These are phyloP conservation scores for Chlorella ohadii DNA, from an alignment of 139 green algal genomes.

Conservation along the genomic window DNA sequence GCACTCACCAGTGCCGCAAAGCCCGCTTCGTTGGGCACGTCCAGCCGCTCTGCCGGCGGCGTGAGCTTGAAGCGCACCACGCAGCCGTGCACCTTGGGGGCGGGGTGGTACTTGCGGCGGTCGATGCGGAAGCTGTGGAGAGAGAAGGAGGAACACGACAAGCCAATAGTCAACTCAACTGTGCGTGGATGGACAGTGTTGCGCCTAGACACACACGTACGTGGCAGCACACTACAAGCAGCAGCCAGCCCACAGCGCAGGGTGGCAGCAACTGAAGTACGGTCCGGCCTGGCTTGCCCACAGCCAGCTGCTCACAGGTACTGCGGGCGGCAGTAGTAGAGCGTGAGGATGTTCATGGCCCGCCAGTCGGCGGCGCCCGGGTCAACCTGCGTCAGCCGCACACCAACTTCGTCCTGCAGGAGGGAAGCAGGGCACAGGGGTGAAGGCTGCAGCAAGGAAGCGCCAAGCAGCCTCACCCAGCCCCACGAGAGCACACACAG, in stretches of 20 bases:
- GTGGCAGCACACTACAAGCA: no score
- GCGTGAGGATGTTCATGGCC: constrained; percentile 81
- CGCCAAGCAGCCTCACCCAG: no score
- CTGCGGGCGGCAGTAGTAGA: constrained; percentile 76
- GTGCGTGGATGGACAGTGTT: no score
- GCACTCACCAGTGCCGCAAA: constrained; percentile 42
- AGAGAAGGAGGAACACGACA: not conserved
- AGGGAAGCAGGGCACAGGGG: not conserved
- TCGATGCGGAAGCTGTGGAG: constrained; percentile 64
- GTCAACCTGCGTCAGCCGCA: constrained; percentile 56
- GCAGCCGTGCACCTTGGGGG: constrained; percentile 85
- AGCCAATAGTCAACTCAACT: no score
- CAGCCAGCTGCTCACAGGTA: constrained; percentile 65
- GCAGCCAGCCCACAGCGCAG: no score
- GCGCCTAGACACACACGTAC: no score
- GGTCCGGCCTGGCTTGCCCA: no score
- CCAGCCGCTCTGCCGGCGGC: constrained; percentile 12
- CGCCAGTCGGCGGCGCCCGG: constrained; percentile 76
- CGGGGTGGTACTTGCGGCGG: constrained; percentile 74
- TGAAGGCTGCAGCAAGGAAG: not conserved
- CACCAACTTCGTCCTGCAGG: constrained; percentile 78
- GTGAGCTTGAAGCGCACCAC: constrained; percentile 82
- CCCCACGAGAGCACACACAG: no score
- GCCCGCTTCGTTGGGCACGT: constrained; percentile 22
- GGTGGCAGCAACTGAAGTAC: no score